phyloP scores from a whole-genome alignment of 257 asterid genomes.

The Solanum pimpinellifolium region DNA sequence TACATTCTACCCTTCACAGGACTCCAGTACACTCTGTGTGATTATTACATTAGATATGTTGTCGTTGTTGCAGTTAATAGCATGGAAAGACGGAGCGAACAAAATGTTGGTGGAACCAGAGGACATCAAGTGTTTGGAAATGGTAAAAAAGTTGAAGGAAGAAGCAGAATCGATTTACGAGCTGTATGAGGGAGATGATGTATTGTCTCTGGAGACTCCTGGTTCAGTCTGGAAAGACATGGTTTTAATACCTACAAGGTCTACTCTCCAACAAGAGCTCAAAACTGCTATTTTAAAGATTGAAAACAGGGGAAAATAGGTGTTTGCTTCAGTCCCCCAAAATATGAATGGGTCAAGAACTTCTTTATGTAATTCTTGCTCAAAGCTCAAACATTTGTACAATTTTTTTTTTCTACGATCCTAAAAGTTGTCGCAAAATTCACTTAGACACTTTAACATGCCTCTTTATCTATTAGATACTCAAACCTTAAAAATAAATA shows the following conservation, averaged over 20 bases:
- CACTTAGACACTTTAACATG: too few species aligned
- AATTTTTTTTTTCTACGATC: too few species aligned
- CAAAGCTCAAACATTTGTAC: too few species aligned
- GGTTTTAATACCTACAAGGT: constrained; percentile 40
- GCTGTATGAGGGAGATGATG: constrained; percentile 29
- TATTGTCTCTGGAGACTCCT: constrained; percentile 13
- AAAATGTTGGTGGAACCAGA: constrained; percentile 53
- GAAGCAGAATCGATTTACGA: constrained; percentile 74
- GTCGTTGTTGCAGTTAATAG: constrained; percentile 52
- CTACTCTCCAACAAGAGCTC: constrained; percentile 44
- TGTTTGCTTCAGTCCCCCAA: neutral
- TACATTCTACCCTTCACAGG: neutral
- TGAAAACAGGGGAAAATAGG: constrained; percentile 12
- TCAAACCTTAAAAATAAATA: too few species aligned
- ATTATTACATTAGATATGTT: neutral
- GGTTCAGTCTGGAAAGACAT: constrained; percentile 55
- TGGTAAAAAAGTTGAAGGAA: constrained; percentile 52
- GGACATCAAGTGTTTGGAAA: constrained; percentile 46
- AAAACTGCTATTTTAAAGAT: constrained; percentile 33
- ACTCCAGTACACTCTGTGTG: neutral
- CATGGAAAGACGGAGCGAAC: constrained; percentile 84
- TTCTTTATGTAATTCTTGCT: neutral
- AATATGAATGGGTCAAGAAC: neutral
- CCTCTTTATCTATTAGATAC: fast-evolving
- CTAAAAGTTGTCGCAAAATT: too few species aligned